These are phyloP conservation scores for Lactuca saligna DNA, from an alignment of 129 eudicot species.

Conservation along the genomic window DNA sequence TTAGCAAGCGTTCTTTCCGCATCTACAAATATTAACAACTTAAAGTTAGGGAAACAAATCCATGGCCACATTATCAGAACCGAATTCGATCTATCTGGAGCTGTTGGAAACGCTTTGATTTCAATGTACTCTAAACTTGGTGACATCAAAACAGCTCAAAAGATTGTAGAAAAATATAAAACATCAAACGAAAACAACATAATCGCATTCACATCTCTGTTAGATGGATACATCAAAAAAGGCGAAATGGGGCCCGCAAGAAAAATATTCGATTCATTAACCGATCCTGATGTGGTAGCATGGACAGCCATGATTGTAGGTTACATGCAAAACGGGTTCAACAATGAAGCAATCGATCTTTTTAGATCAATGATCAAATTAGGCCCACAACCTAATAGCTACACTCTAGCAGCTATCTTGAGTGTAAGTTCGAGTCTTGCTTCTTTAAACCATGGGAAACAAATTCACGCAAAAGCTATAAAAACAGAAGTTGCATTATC, in stretches of 20 bases:
- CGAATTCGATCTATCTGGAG: constrained; percentile 47
- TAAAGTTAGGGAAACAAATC: constrained; percentile 56
- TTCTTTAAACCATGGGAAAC: constrained; percentile 67
- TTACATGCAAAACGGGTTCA: constrained; percentile 64
- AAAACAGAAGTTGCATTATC: constrained; percentile 42
- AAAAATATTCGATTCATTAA: constrained; percentile 61
- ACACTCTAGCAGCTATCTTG: constrained; percentile 70
- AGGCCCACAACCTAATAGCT: constrained; percentile 69
- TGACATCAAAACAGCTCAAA: constrained; percentile 46
- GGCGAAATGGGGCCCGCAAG: constrained; percentile 65
- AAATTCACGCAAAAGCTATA: constrained; percentile 63
- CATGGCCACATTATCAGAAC: constrained; percentile 57
- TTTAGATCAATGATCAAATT: constrained; percentile 59
- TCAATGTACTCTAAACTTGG: constrained; percentile 78
- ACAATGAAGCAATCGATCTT: constrained; percentile 55
- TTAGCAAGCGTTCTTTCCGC: constrained; percentile 71
- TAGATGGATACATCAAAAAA: constrained; percentile 72
- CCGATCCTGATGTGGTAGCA: constrained; percentile 64
- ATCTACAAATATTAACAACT: constrained; percentile 56
- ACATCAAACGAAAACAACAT: constrained; percentile 43
- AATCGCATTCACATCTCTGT: constrained; percentile 66
- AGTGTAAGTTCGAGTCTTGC: constrained; percentile 77
- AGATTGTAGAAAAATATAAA: constrained; percentile 33
- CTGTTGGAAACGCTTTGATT: constrained; percentile 74
- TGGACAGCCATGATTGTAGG: constrained; percentile 96